Base-by-base conservation (phyloP, 129 eudicot genomes). In the Helianthus tuberosus region DNA sequence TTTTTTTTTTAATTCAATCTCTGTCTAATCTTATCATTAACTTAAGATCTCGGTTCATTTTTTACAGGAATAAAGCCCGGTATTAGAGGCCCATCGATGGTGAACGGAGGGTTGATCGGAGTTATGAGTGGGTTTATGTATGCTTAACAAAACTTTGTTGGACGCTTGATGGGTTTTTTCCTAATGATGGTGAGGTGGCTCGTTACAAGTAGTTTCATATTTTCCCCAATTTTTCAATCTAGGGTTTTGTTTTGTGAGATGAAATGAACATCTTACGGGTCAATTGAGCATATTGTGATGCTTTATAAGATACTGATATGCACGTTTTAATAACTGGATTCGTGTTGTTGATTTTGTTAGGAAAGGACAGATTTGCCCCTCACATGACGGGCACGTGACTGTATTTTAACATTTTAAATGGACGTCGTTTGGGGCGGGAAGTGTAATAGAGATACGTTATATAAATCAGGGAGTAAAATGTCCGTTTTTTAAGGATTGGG, bases 111-210 rank as follows among this genome's bases (percentile, higher is more conserved):
- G 20, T 64, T 94, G 60, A 94, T 94, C 13, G 99, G 99, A 9
- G 58, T 94, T 11, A 71, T 94, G 91, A 97, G 98, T n/a, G 98
- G 98, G 15, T 94, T 94, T 78, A 94, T 94, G 96, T 90, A 90
- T 59, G 98, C 98, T 0, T 90, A 90, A 64, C 97, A 94, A 87
- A 94, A 93, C 72, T 93, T 97, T 7, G 89, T 89, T 59, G 98
- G 98, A 41, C 76, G 98, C 63, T 88, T 93, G 15, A 94, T 94
- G 99, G 99, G 0, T 94, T 94, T 77, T 94, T 94, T 75, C 96
- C 97, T 8, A 94, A 94, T 12, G 99, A 88, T 8, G 91, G 86
- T 70, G 99, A 94, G 83, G 99, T 94, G 15, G 96, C 96, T 75
- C 86, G 83, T 74, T 90, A 79, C 88, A 86, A 88, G 88, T 90